These are phyloP conservation scores for Ogataea dorogensis DNA, from an alignment of 805 yeast genomes.

Conservation along the genomic window DNA sequence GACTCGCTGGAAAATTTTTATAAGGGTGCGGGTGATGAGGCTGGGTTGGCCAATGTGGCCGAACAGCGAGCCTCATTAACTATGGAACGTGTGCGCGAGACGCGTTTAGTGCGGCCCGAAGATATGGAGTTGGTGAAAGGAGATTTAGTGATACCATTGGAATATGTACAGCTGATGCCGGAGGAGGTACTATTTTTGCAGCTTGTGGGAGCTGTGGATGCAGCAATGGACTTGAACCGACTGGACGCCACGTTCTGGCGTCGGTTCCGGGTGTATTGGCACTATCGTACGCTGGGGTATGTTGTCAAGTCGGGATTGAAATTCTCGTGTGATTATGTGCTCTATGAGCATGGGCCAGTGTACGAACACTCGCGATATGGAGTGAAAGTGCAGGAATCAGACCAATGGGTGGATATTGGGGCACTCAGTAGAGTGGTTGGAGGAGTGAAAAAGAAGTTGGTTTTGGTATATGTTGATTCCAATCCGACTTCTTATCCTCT, in stretches of 20 bases:
- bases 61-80: slow-evolving; percentile 32
- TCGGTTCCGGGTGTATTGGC: slow-evolving; percentile 76
- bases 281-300: slow-evolving; percentile 89
- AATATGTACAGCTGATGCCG: slow-evolving; percentile 67
- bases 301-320: slow-evolving; percentile 90
- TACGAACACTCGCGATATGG: slow-evolving; percentile 92
- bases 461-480: slow-evolving; percentile 62
- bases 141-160: slow-evolving; percentile 33
- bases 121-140: slow-evolving; percentile 35
- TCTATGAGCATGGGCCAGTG: slow-evolving; percentile 92
- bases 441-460: slow-evolving; percentile 77
- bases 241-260: slow-evolving; percentile 5
- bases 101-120: slow-evolving; percentile 33
- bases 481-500: slow-evolving; percentile 35
- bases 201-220: slow-evolving; percentile 34
- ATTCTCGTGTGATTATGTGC: slow-evolving; percentile 81
- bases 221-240: background rate
- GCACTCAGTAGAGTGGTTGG: slow-evolving; percentile 78
- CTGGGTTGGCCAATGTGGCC: slow-evolving; percentile 37
- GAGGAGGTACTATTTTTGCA: slow-evolving; percentile 72
- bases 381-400: slow-evolving; percentile 30
- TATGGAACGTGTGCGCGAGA: slow-evolving; percentile 15
- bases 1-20: slow-evolving; percentile 46
- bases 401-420: slow-evolving; percentile 58
- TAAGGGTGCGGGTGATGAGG: slow-evolving; percentile 23